Percentiles rank a stretch among this genome's conserved stretches.
phyloP scores from a whole-genome alignment of 352 stramenopile genomes.

The Phytophthora palmivora region DNA sequence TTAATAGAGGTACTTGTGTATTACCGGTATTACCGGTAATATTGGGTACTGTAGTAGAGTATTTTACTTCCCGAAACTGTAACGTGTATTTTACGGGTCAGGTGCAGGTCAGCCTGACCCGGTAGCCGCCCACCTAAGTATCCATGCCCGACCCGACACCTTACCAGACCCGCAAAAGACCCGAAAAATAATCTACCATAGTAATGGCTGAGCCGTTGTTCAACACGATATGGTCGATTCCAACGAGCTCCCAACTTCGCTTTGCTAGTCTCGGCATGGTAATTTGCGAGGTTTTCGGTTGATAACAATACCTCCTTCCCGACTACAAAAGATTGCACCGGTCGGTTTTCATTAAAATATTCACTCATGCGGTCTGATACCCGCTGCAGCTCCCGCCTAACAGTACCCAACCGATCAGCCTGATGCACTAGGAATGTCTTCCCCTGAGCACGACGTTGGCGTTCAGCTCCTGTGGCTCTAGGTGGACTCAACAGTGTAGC shows the following conservation, averaged over 20 bases:
- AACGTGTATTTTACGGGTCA: neutral
- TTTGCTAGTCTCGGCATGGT: too few relatives aligned
- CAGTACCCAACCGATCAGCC: slow-evolving; percentile 1
- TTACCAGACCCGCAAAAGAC: slow-evolving; percentile 1
- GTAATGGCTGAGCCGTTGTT: too few relatives aligned
- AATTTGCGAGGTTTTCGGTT: neutral
- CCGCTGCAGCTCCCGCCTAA: neutral
- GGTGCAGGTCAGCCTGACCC: too few relatives aligned
- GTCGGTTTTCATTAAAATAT: slow-evolving; percentile 14
- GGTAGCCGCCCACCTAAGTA: neutral
- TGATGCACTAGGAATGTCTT: slow-evolving; percentile 14
- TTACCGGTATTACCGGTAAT: neutral
- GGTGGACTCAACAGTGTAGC: too few relatives aligned
- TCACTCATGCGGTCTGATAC: slow-evolving; percentile 7
- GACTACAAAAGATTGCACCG: slow-evolving; percentile 7
- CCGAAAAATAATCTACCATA: too few relatives aligned
- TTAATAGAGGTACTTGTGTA: neutral
- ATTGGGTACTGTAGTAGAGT: neutral
- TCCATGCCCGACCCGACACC: neutral
- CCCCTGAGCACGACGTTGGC: neutral
- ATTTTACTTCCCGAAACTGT: neutral
- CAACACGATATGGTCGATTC: too few relatives aligned
- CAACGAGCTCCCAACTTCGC: too few relatives aligned
- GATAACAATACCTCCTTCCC: slow-evolving; percentile 15
- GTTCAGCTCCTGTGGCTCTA: neutral